These are phyloP conservation scores for Truncatella angustata DNA, from an alignment of 2,329 filamentous ascomycete genomes.

Conservation along the genomic window DNA sequence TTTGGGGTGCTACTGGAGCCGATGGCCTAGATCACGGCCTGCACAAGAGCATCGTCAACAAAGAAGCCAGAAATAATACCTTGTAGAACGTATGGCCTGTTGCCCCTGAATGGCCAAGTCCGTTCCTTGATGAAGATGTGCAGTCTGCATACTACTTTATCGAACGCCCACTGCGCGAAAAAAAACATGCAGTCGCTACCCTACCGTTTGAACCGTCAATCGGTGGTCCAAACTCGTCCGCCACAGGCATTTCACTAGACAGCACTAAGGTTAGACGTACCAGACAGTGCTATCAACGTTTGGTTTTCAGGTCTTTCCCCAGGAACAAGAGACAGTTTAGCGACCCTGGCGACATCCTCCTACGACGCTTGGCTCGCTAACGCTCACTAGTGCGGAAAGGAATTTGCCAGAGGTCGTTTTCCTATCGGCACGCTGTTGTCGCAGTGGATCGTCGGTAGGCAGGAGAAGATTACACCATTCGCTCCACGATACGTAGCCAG, in stretches of 20 bases:
- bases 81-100: not conserved
- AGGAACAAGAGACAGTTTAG: too few relatives aligned
- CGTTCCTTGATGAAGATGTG: not conserved
- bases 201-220: not conserved
- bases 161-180: not conserved
- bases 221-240: not conserved
- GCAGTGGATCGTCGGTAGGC: not conserved
- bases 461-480: not conserved
- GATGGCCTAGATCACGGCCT: not conserved
- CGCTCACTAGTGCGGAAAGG: not conserved
- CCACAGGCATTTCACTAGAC: not conserved
- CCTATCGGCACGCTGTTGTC: not conserved
- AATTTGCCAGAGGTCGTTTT: not conserved
- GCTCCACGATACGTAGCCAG: slow-evolving; percentile 5
- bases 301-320: too few relatives aligned
- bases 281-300: too few relatives aligned
- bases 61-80: not conserved
- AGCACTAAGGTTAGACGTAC: too few relatives aligned
- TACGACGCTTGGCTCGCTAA: slow-evolving; percentile 10
- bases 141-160: not conserved
- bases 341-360: too few relatives aligned
- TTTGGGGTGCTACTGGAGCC: not conserved
- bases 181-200: not conserved
- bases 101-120: not conserved
- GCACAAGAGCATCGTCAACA: not conserved